Evolutionary conservation across 805 yeast genomes (phyloP).

Genomic region (Kluyveromyces aestuarii): DNA sequence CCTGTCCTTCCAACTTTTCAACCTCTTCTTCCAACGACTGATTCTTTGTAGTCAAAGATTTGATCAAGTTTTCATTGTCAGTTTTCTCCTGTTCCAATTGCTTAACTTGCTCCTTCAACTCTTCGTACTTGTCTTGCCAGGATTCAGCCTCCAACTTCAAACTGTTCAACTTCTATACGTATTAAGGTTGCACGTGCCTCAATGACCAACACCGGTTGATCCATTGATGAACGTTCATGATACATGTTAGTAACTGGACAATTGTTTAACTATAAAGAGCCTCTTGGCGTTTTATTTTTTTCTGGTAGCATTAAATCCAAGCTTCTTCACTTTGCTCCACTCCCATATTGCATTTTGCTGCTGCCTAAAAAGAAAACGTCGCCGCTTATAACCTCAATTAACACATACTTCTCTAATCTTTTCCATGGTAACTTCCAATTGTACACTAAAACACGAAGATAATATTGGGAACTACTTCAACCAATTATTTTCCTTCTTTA

Average conservation of each 20-base stretch:
- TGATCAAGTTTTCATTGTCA: slow-evolving; percentile 92
- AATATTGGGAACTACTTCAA: background rate
- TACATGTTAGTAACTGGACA: too few species aligned
- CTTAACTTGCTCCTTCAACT: slow-evolving; percentile 69
- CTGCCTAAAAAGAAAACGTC: too few species aligned
- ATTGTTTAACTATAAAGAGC: too few species aligned
- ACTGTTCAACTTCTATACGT: slow-evolving; percentile 66
- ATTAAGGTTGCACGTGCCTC: too few species aligned
- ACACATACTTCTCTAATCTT: slow-evolving; percentile 50
- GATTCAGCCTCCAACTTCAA: slow-evolving; percentile 91
- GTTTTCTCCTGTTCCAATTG: slow-evolving; percentile 84
- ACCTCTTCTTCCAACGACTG: slow-evolving; percentile 75
- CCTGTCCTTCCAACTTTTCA: slow-evolving; percentile 55
- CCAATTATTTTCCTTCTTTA: background rate
- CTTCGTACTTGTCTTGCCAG: slow-evolving; percentile 97
- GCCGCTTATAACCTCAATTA: background rate
- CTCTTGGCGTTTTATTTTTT: too few species aligned
- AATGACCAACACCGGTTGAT: too few species aligned
- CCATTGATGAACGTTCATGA: too few species aligned
- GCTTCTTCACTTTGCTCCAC: too few species aligned
- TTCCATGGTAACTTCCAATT: slow-evolving; percentile 34
- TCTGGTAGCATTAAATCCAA: too few species aligned
- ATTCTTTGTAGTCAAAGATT: slow-evolving; percentile 86
- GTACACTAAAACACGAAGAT: background rate
- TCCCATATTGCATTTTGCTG: too few species aligned